These are phyloP conservation scores for Carex sylvatica DNA, from an alignment of 202 grass and related monocot genomes.

Conservation along the genomic window DNA sequence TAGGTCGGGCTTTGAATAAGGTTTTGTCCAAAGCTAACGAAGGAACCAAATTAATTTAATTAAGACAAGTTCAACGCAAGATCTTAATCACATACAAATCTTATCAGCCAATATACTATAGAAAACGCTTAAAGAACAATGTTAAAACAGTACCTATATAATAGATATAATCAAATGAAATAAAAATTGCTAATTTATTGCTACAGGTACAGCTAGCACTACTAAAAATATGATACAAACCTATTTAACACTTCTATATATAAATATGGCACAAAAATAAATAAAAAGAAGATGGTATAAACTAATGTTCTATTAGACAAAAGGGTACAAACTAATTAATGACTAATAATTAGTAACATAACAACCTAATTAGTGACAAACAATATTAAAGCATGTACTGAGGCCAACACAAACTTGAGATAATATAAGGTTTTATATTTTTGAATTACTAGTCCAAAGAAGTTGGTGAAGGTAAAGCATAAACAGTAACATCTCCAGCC, in stretches of 20 bases:
- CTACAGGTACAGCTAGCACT: not conserved
- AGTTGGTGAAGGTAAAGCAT: slow-evolving; percentile 4
- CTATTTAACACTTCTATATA: not conserved
- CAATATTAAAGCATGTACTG: not conserved
- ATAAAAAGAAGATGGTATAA: no score
- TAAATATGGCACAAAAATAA: not conserved
- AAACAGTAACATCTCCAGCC: not conserved
- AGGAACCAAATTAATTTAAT: not conserved
- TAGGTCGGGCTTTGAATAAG: no score
- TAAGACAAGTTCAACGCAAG: not conserved
- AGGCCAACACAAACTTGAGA: not conserved
- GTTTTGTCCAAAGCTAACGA: not conserved
- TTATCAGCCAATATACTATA: not conserved
- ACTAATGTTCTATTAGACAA: no score
- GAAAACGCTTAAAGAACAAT: not conserved
- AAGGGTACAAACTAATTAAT: no score
- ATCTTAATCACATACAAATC: not conserved
- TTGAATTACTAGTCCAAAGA: not conserved
- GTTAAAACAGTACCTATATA: not conserved
- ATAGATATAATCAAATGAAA: not conserved
- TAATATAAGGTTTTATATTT: not conserved
- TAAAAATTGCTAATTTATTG: not conserved
- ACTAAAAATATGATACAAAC: not conserved
- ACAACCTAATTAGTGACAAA: not conserved
- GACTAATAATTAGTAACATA: not conserved